Percentiles rank a stretch among this genome's conserved stretches.
phyloP scores from a whole-genome alignment of 306 rosid species.

The Glycine latifolia region DNA sequence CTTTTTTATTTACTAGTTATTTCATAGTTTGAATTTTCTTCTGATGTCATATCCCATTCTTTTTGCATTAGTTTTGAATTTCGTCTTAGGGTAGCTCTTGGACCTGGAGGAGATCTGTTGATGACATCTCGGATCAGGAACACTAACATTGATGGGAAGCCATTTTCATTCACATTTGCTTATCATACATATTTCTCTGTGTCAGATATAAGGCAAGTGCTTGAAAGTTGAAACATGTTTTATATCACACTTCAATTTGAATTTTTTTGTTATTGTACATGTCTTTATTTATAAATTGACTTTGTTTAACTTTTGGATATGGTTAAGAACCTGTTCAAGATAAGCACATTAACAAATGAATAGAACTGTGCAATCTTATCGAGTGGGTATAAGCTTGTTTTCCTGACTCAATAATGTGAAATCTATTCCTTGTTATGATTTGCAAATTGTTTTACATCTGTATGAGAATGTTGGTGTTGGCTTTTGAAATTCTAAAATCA shows the following conservation, averaged over 20 bases:
- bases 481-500: slow-evolving; percentile 25
- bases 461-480: slow-evolving; percentile 2
- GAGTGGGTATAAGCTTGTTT: slow-evolving; percentile 35
- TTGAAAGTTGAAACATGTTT: slow-evolving; percentile 19
- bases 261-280: neutral
- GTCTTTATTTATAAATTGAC: slow-evolving; percentile 4
- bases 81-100: slow-evolving; percentile 89
- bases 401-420: neutral
- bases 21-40: slow-evolving; percentile 31
- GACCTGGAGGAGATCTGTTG: slow-evolving; percentile 92
- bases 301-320: slow-evolving; percentile 24
- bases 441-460: neutral
- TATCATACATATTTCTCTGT: slow-evolving; percentile 94
- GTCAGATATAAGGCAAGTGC: slow-evolving; percentile 83
- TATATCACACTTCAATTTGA: slow-evolving; percentile 18
- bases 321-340: slow-evolving; percentile 35
- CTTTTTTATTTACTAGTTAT: slow-evolving; percentile 9
- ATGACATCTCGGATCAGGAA: slow-evolving; percentile 93
- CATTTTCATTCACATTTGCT: slow-evolving; percentile 91
- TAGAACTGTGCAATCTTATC: slow-evolving; percentile 12
- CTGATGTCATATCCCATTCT: slow-evolving; percentile 38
- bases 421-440: slow-evolving; percentile 11
- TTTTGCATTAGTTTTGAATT: slow-evolving; percentile 74
- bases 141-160: slow-evolving; percentile 90
- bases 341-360: slow-evolving; percentile 14